Base-by-base conservation (phyloP, 768 basidiomycete genomes). In the Leccinum obscurum region DNA sequence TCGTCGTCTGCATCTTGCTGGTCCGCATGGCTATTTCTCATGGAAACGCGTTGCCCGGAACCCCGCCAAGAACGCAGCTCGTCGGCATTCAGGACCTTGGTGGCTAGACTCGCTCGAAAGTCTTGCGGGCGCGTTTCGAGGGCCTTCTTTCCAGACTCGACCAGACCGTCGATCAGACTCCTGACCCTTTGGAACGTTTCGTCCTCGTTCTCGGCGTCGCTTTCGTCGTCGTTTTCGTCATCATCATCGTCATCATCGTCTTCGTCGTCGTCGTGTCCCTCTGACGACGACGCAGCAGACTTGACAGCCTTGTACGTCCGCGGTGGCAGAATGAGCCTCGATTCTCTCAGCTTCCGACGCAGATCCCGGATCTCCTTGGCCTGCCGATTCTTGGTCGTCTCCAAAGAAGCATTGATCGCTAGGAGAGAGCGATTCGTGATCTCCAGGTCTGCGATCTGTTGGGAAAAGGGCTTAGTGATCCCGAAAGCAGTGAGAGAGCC, bases 351-450 rank as follows among this genome's bases (percentile, higher is more conserved):
- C 67, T 87, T 91, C 34, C 92, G 85, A 14, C 88, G 85, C 17
- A 96, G 79, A 46, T 93, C 91, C 22, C 90, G 84, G 55, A 96
- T 94, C 75, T 96, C 94, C 63, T 85, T 86, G 7, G 88, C 85
- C 68, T 95, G 93, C 30, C 82, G 83, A 64, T 89, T 84, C 74
- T 92, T 93, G 35, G 85, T 83, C 37, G 86, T 83, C 73, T 96
- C 93, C 22, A 96, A 80, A 17, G 89, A 83, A 2, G 88, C 78
- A 68, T 95, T 96, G 76, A 96, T 93, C 2, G 86, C 85, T 51
- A 95, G 80, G 17, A 96, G 81, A 1, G 93, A 96, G 35, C 84
- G 82, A 72, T 93, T 95, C 6, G 92, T 89, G 68, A 96, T 96
- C 74, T 95, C 92, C 11, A 96, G 80, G 76, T 96, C 93, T 13